Conservation (phyloP, 2,329 filamentous ascomycete genomes). For the Claviceps paspali region DNA sequence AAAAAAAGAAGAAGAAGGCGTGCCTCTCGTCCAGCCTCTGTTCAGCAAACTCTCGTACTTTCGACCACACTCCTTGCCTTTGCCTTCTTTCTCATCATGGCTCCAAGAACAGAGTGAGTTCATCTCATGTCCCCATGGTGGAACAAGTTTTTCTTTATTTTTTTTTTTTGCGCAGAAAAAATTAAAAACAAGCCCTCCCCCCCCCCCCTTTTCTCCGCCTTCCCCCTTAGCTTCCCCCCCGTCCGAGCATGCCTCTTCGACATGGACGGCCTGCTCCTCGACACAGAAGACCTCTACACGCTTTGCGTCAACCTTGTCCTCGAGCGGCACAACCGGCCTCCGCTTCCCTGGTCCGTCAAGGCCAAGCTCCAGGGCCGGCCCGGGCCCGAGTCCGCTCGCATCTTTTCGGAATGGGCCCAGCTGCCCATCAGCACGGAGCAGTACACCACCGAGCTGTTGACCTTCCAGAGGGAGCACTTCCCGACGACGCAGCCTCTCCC, state of each 20-base stretch:
- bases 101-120: slow-evolving; percentile 29
- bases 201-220: no score
- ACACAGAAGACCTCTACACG: slow-evolving; percentile 86
- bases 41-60: no score
- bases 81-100: slow-evolving; percentile 21
- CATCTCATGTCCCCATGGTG: no score
- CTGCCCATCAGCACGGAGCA: slow-evolving; percentile 61
- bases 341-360: slow-evolving; percentile 87
- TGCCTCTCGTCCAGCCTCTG: no score
- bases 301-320: slow-evolving; percentile 71
- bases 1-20: no score
- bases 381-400: slow-evolving; percentile 33
- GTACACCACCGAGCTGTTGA: slow-evolving; percentile 43
- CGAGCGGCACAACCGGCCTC: slow-evolving; percentile 53
- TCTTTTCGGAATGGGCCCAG: slow-evolving; percentile 66
- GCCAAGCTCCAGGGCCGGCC: slow-evolving; percentile 58
- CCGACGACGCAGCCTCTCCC: slow-evolving; percentile 60
- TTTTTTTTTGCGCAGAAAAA: no score
- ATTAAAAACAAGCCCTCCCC: no score
- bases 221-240: slow-evolving; percentile 62
- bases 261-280: slow-evolving; percentile 93
- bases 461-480: slow-evolving; percentile 58
- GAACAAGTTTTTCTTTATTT: no score
- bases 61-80: no score
- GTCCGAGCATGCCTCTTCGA: slow-evolving; percentile 91